Evolutionary conservation across 2,329 filamentous ascomycete genomes (phyloP), one percentile per base, ranked within the genome.

Genomic region (Claviceps quebecensis): DNA sequence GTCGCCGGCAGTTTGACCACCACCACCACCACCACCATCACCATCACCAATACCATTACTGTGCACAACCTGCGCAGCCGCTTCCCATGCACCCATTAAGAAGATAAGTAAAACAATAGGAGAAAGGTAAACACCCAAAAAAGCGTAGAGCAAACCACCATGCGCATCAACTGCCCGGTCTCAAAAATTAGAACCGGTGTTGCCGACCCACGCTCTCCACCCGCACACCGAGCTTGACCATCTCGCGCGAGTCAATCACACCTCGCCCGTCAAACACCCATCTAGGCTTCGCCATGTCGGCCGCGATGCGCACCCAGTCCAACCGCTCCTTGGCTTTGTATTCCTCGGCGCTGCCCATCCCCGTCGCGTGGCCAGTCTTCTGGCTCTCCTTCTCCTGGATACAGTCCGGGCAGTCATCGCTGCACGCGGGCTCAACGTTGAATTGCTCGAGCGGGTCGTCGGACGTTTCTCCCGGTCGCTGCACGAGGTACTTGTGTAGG

Each of bases 211-310:
- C 70, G 54, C 71, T 75, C 66, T 77, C 73, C 9, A 78, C 72
- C 17, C 69, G 65, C 48, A 78, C 67, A 14, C 72, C 74, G n/a
- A 78, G 63, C 63, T 69, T 70, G 40, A 66, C 65, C 68, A 77
- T 71, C 56, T 70, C 67, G 22, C 64, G 62, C 17, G 67, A 68
- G 56, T 78, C 72, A 46, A 78, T 69, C 34, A 77, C 69, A 40
- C 74, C 74, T 51, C 73, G 72, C n/a, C 76, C 76, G 53, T 79
- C 75, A 63, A 79, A 79, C 26, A 78, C 65, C 73, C 74, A 77
- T 52, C 70, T 72, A 11, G 76, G 75, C 63, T 73, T 72, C 47
- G 67, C 67, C 74, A 78, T 77, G 55, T 63, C 61, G 49, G 67
- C 61, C 45, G 73, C 66, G 44, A 78, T 73, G 61, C 65, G 69